Evolutionary conservation across 495 filamentous ascomycete species (phyloP).

Genomic region (Chlorociboria aeruginascens): DNA sequence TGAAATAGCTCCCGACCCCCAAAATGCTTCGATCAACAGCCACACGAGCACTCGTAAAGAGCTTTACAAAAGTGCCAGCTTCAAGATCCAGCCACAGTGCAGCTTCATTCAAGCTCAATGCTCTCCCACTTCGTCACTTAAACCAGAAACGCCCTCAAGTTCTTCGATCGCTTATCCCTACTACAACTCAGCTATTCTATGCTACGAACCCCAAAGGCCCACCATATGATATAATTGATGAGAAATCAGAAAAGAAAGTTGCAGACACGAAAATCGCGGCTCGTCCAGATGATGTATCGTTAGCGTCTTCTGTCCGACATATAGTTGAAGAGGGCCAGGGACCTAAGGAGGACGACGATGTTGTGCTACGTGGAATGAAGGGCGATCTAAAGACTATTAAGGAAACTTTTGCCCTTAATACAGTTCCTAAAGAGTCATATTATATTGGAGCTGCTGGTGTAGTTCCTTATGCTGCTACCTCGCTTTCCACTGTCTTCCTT

Average conservation of each 20-base stretch:
- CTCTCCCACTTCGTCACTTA: slow-evolving; percentile 6
- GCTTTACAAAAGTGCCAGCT: slow-evolving; percentile 15
- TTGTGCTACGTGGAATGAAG: slow-evolving; percentile 59
- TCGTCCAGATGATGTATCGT: slow-evolving; percentile 45
- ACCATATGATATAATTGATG: slow-evolving; percentile 33
- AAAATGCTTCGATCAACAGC: slow-evolving; percentile 27
- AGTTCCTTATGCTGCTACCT: slow-evolving; percentile 81
- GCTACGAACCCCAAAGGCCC: slow-evolving; percentile 11
- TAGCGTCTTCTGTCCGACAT: slow-evolving; percentile 41
- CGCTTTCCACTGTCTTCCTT: slow-evolving; percentile 74
- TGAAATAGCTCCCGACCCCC: slow-evolving; percentile 3
- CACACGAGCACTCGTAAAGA: slow-evolving; percentile 22
- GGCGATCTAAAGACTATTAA: slow-evolving; percentile 65
- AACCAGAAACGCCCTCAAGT: slow-evolving; percentile 10
- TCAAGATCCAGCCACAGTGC: slow-evolving; percentile 14
- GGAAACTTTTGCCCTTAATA: slow-evolving; percentile 70
- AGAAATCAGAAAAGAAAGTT: slow-evolving; percentile 36
- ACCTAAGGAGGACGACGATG: slow-evolving; percentile 17
- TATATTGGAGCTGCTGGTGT: slow-evolving; percentile 80
- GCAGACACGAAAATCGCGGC: slow-evolving; percentile 37
- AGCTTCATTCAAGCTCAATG: slow-evolving; percentile 13
- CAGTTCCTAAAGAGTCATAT: slow-evolving; percentile 72
- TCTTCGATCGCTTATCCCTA: slow-evolving; percentile 1
- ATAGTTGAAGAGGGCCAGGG: slow-evolving; percentile 31
- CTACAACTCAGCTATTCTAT: slow-evolving; percentile 17